A percentile compares a stretch with the other conserved stretches of the same genome.
Conservation (phyloP, 306 rosid species). For the Cyclanthera cordifolia region DNA sequence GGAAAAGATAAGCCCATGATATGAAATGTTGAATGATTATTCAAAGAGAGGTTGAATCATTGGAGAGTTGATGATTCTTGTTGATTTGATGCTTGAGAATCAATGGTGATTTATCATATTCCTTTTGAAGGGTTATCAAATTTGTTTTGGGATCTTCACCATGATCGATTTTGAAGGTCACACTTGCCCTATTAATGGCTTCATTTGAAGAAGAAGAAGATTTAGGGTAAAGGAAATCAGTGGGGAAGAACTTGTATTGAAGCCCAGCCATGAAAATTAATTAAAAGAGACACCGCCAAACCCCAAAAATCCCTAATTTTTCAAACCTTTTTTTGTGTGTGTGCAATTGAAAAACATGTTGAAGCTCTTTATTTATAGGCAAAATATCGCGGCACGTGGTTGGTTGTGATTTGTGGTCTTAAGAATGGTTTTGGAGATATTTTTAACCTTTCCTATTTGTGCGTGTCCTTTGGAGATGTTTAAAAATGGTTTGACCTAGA, state of each 20-base stretch:
- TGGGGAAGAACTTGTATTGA: constrained; percentile 19
- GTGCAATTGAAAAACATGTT: neutral
- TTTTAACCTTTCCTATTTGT: neutral
- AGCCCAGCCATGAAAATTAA: constrained; percentile 15
- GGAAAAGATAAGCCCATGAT: neutral
- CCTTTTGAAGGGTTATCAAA: neutral
- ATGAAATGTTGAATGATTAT: no score
- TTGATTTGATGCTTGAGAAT: constrained; percentile 6
- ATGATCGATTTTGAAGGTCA: neutral
- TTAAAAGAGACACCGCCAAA: no score
- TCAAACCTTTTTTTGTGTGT: no score
- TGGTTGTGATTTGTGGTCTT: constrained; percentile 3
- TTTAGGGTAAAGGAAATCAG: constrained; percentile 19
- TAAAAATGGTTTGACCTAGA: constrained; percentile 7
- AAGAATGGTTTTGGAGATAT: neutral
- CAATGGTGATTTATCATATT: neutral
- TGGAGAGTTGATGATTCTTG: neutral
- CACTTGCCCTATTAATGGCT: constrained; percentile 8
- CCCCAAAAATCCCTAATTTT: neutral
- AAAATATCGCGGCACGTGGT: neutral
- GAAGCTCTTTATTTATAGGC: neutral
- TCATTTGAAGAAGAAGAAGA: constrained; percentile 6
- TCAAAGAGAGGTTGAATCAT: neutral
- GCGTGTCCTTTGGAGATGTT: constrained; percentile 3
- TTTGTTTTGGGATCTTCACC: neutral